phyloP scores from a whole-genome alignment of 202 grass and related monocot genomes.

The Zizania palustris region DNA sequence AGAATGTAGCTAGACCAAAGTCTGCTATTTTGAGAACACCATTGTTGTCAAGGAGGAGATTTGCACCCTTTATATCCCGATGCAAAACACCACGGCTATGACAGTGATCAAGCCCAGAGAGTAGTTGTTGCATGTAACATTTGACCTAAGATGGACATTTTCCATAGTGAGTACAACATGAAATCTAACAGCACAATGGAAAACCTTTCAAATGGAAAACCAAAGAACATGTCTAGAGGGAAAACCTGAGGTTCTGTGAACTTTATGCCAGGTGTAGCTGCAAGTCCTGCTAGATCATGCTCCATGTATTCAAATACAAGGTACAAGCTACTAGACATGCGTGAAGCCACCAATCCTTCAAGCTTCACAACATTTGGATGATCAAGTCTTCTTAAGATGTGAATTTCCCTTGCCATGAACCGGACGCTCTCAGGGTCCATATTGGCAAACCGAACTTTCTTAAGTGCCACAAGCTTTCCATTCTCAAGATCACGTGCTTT shows the following conservation, averaged over 20 bases:
- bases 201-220: conserved; percentile 26
- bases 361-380: conserved; percentile 93
- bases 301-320: conserved; percentile 99
- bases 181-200: conserved; percentile 15
- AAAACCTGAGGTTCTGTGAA: conserved; percentile 90
- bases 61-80: conserved; percentile 95
- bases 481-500: conserved; percentile 89
- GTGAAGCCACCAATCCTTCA: conserved; percentile 89
- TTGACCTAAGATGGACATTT: conserved; percentile 67
- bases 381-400: conserved; percentile 86
- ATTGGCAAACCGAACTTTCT: conserved; percentile 94
- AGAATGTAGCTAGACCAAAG: conserved; percentile 94
- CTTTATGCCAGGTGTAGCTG: conserved; percentile 83
- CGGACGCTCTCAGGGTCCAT: conserved; percentile 95
- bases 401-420: conserved; percentile 99
- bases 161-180: conserved; percentile 37
- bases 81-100: conserved; percentile 83
- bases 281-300: conserved; percentile 85
- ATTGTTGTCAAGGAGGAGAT: conserved; percentile 86
- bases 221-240: conserved; percentile 32
- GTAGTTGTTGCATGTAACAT: conserved; percentile 87
- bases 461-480: conserved; percentile 90
- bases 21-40: conserved; percentile 95
- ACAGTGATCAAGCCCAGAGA: conserved; percentile 87
- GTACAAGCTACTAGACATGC: conserved; percentile 92